A percentile compares a stretch with the other conserved stretches of the same genome.
Conservation (phyloP, 441 rosid genomes). For the Gossypium aridum region DNA sequence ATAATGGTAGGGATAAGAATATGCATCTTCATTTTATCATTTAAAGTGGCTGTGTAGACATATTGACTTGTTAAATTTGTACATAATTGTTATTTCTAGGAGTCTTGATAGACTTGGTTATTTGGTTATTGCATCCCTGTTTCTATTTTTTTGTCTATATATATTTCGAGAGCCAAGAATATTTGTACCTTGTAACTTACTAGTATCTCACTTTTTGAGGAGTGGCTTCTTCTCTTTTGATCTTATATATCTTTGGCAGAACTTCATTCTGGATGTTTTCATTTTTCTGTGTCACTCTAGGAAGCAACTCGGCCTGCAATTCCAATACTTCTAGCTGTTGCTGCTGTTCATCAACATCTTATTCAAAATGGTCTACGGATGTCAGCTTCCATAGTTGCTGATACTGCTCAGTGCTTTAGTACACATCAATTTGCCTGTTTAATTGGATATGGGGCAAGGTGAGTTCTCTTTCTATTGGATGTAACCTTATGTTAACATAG, state of each 20-base stretch:
- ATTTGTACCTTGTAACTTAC: neutral
- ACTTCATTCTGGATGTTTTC: constrained; percentile 1
- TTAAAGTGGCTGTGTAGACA: neutral
- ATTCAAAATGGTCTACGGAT: constrained; percentile 92
- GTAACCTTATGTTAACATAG: neutral
- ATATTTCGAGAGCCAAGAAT: neutral
- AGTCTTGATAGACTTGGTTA: neutral
- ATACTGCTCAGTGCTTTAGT: constrained; percentile 98
- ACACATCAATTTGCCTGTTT: constrained; percentile 99
- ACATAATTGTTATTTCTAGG: neutral
- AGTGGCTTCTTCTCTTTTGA: neutral
- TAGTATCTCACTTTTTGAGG: constrained; percentile 1
- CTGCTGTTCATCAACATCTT: constrained; percentile 99
- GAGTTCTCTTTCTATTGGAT: constrained; percentile 15
- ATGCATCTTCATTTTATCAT: neutral
- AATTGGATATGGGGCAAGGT: constrained; percentile 99
- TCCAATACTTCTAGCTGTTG: constrained; percentile 96
- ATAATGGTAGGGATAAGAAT: neutral
- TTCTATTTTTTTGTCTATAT: neutral
- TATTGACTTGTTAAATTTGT: neutral
- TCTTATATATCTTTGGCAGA: constrained; percentile 1
- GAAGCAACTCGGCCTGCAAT: constrained; percentile 89
- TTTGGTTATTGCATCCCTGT: neutral
- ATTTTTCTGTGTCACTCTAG: constrained; percentile 31
- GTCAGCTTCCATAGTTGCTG: constrained; percentile 94